Conservation (phyloP, 352 stramenopile genomes). For the Globisporangium sylvaticum region DNA sequence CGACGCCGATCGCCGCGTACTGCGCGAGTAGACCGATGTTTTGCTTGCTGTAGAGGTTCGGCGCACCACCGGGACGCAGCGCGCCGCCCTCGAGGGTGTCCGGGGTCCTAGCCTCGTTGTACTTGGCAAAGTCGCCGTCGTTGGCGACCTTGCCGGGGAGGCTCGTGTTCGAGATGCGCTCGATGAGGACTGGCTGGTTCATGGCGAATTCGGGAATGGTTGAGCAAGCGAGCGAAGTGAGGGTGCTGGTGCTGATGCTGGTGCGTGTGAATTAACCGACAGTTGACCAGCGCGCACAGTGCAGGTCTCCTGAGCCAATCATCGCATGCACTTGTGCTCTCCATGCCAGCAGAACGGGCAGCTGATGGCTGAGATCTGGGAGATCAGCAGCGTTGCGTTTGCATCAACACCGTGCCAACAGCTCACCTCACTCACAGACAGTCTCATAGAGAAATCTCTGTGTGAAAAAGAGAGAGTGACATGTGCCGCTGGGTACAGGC, state of each 20-base stretch:
- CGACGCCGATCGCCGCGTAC: conserved; percentile 41
- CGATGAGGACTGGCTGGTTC: conserved; percentile 18
- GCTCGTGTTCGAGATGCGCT: conserved; percentile 19
- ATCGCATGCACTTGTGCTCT: neutral
- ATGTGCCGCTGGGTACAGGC: neutral
- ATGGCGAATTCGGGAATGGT: conserved; percentile 16
- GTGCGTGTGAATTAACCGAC: neutral
- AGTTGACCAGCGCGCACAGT: neutral
- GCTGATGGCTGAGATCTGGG: neutral
- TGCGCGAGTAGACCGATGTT: conserved; percentile 45
- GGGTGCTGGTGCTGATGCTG: neutral
- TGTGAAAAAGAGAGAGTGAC: neutral
- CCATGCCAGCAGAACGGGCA: neutral
- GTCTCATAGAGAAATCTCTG: neutral
- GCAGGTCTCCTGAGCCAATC: neutral
- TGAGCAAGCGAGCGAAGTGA: neutral
- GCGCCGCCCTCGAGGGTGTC: conserved; percentile 36
- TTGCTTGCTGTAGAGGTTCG: conserved; percentile 29
- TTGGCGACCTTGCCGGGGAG: neutral
- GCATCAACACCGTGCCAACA: neutral
- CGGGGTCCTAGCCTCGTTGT: conserved; percentile 23
- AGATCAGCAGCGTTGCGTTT: neutral
- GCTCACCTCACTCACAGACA: no score
- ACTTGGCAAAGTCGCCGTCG: conserved; percentile 7
- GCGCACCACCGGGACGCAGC: conserved; percentile 31